phyloP scores from a whole-genome alignment of 768 basidiomycete genomes.

The Boletus patriciae region DNA sequence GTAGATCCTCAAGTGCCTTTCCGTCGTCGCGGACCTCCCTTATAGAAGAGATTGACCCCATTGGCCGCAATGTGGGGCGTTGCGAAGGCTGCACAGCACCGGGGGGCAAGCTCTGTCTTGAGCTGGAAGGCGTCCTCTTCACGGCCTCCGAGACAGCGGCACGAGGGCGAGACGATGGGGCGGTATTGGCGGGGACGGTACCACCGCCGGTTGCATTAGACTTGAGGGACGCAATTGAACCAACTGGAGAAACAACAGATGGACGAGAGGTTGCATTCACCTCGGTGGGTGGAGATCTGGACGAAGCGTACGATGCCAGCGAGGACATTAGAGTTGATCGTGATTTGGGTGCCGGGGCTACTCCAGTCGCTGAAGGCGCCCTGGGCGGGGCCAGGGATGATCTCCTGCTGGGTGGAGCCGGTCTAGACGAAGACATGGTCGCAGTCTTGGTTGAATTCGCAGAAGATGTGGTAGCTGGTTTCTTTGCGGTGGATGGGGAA shows the following conservation, averaged over 20 bases:
- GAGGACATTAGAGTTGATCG: constrained; percentile 32
- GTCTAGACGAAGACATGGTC: constrained; percentile 35
- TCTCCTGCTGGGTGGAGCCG: constrained; percentile 35
- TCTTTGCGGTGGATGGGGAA: constrained; percentile 32
- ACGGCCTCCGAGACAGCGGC: constrained; percentile 67
- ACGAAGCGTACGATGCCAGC: constrained; percentile 23
- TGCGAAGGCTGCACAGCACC: constrained; percentile 25
- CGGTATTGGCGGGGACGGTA: constrained; percentile 23
- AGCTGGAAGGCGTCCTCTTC: constrained; percentile 47
- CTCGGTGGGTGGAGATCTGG: constrained; percentile 22
- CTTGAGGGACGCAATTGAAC: constrained; percentile 49
- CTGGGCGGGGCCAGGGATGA: constrained; percentile 36
- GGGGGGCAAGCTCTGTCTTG: constrained; percentile 43
- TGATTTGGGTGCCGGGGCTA: constrained; percentile 40
- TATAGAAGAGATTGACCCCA: constrained; percentile 72
- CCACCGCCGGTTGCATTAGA: constrained; percentile 36
- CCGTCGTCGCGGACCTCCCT: constrained; percentile 64
- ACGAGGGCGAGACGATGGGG: constrained; percentile 50
- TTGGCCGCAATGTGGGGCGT: constrained; percentile 45
- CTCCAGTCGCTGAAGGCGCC: constrained; percentile 40
- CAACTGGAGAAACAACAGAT: constrained; percentile 57
- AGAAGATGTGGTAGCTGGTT: constrained; percentile 29
- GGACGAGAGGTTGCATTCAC: constrained; percentile 39
- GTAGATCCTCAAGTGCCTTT: constrained; percentile 57
- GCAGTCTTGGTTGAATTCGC: constrained; percentile 34